Base-by-base conservation (phyloP, 768 basidiomycete species). In the Russula abietina region DNA sequence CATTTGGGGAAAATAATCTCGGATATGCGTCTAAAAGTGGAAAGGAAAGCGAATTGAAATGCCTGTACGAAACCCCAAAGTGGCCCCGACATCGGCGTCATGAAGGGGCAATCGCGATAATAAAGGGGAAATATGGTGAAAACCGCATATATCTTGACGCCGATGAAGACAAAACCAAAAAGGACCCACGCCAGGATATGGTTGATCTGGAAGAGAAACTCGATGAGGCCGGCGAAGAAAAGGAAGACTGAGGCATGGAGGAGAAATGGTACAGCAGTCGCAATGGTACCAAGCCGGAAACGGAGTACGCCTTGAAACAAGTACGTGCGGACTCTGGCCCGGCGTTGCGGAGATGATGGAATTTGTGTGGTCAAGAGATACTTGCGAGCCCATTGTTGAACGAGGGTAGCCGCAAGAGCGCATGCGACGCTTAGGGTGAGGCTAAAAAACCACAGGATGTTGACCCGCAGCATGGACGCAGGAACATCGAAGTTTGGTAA, bases 301-400 rank as follows among this genome's bases (percentile, higher is more conserved):
- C 26, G 32, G 43, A 49, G 41, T 8, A 60, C 41, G 5, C 59
- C 59, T n/a, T 46, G 51, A 33, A 46, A 53, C 24, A 60, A 53
- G 12, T 50, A 56, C 5, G 54, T 38, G 30, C 60, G 60, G 1
- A 61, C 32, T 16, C 48, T 46, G 6, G 38, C 55, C 9, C 39
- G 55, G 22, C 48, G 45, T 39, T 61, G 60, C 22, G 48, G 54
- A 19, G 55, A 49, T 19, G 54, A 50, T 17, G 46, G 36, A 32
- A 56, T 46, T 30, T 46, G 62, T 28, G 58, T 39, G 32, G 39
- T 26, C 7, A 53, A 30, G 26, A 64, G 28, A 28, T 64, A 64
- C 3, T 30, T 55, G 26, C 52, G 53, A 6, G 58, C 48, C 62
- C 58, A 64, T 39, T 64, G 62, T 54, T 58, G 62, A 8, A 62